Percentiles rank a stretch among this genome's conserved stretches.
Evolutionary conservation across 768 basidiomycete species (phyloP).

Genomic region (Boletales sp.): DNA sequence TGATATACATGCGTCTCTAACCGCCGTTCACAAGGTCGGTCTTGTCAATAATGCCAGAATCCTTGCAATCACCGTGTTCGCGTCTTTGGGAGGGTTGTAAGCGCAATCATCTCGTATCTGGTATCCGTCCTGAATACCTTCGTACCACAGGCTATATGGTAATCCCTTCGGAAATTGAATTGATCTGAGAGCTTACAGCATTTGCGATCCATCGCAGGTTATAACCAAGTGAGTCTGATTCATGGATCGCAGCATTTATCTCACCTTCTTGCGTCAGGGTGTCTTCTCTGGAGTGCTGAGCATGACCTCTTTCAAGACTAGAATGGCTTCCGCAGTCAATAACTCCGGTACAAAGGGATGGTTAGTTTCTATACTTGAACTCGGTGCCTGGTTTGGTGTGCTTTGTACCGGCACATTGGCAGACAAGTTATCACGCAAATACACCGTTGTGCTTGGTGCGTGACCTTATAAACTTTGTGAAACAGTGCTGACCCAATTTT

Average conservation of each 20-base stretch:
- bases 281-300: slow-evolving; percentile 75
- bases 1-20: background rate
- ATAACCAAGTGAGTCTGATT: slow-evolving; percentile 50
- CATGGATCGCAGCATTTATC: background rate
- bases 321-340: slow-evolving; percentile 55
- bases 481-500: slow-evolving; percentile 16
- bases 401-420: slow-evolving; percentile 69
- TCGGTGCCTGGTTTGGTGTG: slow-evolving; percentile 76
- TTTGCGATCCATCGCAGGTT: slow-evolving; percentile 38
- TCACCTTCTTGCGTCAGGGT: slow-evolving; percentile 39
- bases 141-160: slow-evolving; percentile 57
- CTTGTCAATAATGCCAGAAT: slow-evolving; percentile 63
- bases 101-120: slow-evolving; percentile 22
- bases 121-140: slow-evolving; percentile 1
- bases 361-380: slow-evolving; percentile 71
- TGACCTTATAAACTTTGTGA: background rate
- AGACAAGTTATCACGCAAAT: slow-evolving; percentile 71
- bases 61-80: slow-evolving; percentile 70
- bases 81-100: slow-evolving; percentile 73
- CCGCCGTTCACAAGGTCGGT: slow-evolving; percentile 39
- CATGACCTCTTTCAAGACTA: slow-evolving; percentile 48
- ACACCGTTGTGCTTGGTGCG: slow-evolving; percentile 59
- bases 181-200: background rate
- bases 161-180: slow-evolving; percentile 16
- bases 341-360: slow-evolving; percentile 60